phyloP scores from a whole-genome alignment of 441 rosid genomes.

The Macaranga tanarius region DNA sequence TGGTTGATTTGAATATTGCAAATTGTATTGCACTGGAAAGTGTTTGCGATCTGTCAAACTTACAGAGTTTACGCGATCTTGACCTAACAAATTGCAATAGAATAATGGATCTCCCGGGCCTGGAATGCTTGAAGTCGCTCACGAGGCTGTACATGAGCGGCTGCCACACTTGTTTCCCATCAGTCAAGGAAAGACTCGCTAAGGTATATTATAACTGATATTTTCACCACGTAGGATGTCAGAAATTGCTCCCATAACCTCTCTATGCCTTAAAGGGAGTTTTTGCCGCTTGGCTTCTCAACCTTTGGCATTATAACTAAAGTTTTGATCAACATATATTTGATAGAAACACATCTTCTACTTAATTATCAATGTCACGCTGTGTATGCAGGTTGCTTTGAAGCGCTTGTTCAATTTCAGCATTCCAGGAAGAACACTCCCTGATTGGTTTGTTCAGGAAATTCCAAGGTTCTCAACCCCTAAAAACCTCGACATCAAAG shows the following conservation, averaged over 20 bases:
- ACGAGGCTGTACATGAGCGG: constrained; percentile 45
- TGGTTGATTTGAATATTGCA: constrained; percentile 36
- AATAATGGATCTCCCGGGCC: constrained; percentile 48
- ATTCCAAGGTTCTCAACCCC: constrained; percentile 30
- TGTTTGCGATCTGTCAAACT: constrained; percentile 42
- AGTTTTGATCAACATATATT: background rate
- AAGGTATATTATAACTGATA: constrained; percentile 36
- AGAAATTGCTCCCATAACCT: too few relatives aligned
- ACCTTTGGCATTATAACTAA: background rate
- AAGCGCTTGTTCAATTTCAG: constrained; percentile 40
- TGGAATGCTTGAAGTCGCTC: constrained; percentile 45
- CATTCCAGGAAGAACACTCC: constrained; percentile 55
- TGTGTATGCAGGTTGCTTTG: constrained; percentile 38
- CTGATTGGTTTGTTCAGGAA: constrained; percentile 49
- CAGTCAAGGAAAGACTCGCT: constrained; percentile 44
- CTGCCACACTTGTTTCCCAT: constrained; percentile 40
- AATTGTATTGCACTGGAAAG: constrained; percentile 48
- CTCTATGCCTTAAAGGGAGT: too few relatives aligned
- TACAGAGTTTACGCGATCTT: constrained; percentile 27
- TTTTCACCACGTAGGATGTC: too few relatives aligned
- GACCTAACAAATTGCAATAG: constrained; percentile 57
- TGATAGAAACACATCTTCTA: too few relatives aligned
- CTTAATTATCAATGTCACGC: background rate
- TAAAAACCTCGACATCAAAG: constrained; percentile 38
- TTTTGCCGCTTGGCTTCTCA: too few relatives aligned